Conservation (phyloP, 345 rosid genomes). For the Linum lewisii region DNA sequence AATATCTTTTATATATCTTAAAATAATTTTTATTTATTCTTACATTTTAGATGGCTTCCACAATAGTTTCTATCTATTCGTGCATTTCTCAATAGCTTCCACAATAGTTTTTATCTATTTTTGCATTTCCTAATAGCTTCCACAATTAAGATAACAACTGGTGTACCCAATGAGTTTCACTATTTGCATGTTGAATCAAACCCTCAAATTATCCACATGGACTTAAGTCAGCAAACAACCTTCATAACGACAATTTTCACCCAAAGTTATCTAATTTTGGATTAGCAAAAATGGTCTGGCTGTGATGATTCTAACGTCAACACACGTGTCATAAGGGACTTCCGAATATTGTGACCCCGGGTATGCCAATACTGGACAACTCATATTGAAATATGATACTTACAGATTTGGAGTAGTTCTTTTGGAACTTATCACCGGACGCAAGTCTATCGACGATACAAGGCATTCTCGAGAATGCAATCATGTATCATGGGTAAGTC, state of each 20-base stretch:
- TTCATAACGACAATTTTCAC: conserved; percentile 78
- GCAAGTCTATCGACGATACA: conserved; percentile 85
- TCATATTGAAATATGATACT: conserved; percentile 88
- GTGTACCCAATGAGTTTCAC: conserved; percentile 94
- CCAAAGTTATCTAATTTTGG: conserved; percentile 97
- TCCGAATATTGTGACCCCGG: too few relatives aligned
- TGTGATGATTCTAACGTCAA: conserved; percentile 97
- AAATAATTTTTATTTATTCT: too few relatives aligned
- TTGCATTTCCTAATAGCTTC: too few relatives aligned
- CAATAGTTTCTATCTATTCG: too few relatives aligned
- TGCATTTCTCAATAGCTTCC: too few relatives aligned
- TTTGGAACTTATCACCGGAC: conserved; percentile 91
- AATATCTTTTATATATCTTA: too few relatives aligned
- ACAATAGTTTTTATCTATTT: too few relatives aligned
- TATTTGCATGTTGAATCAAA: conserved; percentile 95
- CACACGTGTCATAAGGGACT: conserved; percentile 99
- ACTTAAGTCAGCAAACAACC: conserved; percentile 94
- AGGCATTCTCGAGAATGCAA: conserved; percentile 80
- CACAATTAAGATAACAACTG: conserved; percentile 97
- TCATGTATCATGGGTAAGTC: conserved; percentile 92
- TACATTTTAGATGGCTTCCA: too few relatives aligned
- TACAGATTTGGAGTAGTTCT: conserved; percentile 98
- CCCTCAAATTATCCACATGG: conserved; percentile 92
- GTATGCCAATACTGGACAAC: conserved; percentile 98
- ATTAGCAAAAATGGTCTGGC: conserved; percentile 96